phyloP scores from a whole-genome alignment of 345 rosid species.

The Psidium guajava region DNA sequence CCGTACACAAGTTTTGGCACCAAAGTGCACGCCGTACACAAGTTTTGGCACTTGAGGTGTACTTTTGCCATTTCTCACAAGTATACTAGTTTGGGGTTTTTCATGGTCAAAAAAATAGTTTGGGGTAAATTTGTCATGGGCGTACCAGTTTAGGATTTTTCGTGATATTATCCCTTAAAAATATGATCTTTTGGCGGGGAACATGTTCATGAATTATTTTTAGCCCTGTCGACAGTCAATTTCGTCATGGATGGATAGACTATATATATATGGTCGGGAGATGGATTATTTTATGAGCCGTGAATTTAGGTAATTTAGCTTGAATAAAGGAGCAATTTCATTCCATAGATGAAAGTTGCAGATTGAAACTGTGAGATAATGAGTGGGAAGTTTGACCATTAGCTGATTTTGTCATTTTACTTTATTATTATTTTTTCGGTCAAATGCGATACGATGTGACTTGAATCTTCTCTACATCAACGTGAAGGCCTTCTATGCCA shows the following conservation, averaged over 20 bases:
- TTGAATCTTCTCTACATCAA: background rate
- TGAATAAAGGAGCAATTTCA: background rate
- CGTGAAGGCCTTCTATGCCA: background rate
- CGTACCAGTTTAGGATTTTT: too few relatives aligned
- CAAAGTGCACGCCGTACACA: too few relatives aligned
- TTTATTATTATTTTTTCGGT: background rate
- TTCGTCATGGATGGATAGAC: background rate
- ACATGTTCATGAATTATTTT: background rate
- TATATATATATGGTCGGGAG: too few relatives aligned
- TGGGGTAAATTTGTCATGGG: too few relatives aligned
- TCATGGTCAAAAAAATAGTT: too few relatives aligned
- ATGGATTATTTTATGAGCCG: background rate
- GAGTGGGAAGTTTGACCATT: background rate
- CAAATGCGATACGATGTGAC: background rate
- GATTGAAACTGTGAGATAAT: background rate
- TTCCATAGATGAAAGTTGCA: background rate
- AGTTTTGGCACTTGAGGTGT: too few relatives aligned
- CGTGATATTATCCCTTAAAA: too few relatives aligned
- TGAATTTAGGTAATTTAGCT: constrained; percentile 2
- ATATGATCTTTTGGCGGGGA: background rate
- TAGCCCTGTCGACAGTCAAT: background rate
- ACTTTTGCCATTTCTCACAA: too few relatives aligned
- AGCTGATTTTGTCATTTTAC: background rate
- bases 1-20: too few relatives aligned
- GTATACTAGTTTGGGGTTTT: too few relatives aligned